Evolutionary conservation across 2,329 filamentous ascomycete genomes (phyloP), one percentile per base, ranked within the genome.

Genomic region (Thelonectria discophora): DNA sequence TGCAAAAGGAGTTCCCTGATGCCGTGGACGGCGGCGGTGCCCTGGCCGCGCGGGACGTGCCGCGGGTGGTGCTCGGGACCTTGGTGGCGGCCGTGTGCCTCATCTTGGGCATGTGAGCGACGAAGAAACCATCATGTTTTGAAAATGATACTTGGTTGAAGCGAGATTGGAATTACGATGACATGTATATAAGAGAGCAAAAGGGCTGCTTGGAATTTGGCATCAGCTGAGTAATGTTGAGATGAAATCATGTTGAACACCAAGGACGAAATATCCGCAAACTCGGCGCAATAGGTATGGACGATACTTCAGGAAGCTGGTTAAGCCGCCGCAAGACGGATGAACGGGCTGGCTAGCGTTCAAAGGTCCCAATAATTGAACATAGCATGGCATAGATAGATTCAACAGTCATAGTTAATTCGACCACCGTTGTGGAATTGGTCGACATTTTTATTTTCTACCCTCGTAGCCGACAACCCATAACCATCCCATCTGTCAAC

Each of bases 1-100:
- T 88, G 53, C 81, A 83, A 66, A 87, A 87, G 74, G 77, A 79
- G 69, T 70, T 81, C n/a, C 83, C 84, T 0, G 72, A 70, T 9
- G 65, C 27, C 27, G 27, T 69, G 27, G 58, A 50, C 27, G 46
- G 37, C 37, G 34, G 15, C 11, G 27, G n/a, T n/a, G n/a, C n/a
- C n/a, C n/a, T 8, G 9, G 47, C 54, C 13, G 34, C 27, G 1
- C 45, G 53, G 18, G 50, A 60, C 30, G 55, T 46, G 20, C 63
- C 68, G 17, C 46, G 49, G n/a, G 20, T 59, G 34, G 49, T 59
- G 54, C 21, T 72, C 37, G 59, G 37, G 8, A 58, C 50, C 12
- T n/a, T 60, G 10, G 58, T 42, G 5, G 50, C 49, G 21, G 50
- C 39, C 17, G 55, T 57, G 42, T 62, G 10, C 50, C 48, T 62